Conservation (phyloP, 2,329 filamentous ascomycete species). For the Fonsecaea multimorphosa region DNA sequence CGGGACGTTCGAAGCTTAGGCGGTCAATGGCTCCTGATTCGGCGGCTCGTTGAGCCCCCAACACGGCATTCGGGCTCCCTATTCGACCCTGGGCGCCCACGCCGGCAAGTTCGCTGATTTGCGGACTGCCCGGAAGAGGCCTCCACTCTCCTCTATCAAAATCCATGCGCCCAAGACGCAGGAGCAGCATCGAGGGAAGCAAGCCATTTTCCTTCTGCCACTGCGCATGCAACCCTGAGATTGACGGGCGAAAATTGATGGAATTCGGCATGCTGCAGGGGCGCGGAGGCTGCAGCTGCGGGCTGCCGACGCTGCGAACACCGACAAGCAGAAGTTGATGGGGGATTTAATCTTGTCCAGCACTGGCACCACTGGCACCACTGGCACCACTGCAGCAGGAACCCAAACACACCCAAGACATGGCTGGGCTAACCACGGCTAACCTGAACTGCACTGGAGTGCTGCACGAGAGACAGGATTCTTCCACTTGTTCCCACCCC, state of each 20-base stretch:
- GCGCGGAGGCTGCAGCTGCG: constrained; percentile 22
- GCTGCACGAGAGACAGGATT: constrained; percentile 35
- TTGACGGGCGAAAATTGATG: constrained; percentile 14
- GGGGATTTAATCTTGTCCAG: constrained; percentile 31
- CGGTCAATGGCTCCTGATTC: constrained; percentile 32
- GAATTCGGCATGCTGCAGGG: constrained; percentile 32
- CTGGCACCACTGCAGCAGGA: no score
- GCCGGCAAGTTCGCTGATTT: constrained; percentile 32
- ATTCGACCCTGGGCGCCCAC: constrained; percentile 29
- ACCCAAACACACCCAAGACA: constrained; percentile 35
- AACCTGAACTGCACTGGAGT: constrained; percentile 32
- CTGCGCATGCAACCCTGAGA: constrained; percentile 15
- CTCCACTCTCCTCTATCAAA: constrained; percentile 37
- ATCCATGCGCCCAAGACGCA: not conserved
- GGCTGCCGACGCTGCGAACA: not conserved
- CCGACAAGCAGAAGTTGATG: constrained; percentile 5
- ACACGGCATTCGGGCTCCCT: constrained; percentile 28
- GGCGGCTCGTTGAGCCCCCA: constrained; percentile 27
- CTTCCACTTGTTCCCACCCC: constrained; percentile 20
- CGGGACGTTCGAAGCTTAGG: constrained; percentile 32
- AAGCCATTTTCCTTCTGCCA: not conserved
- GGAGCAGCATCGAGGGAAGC: not conserved
- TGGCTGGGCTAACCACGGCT: constrained; percentile 34
- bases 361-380: no score
- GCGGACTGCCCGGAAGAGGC: constrained; percentile 3